Evolutionary conservation across 2,329 filamentous ascomycete species (phyloP), one percentile per base, ranked within the genome.

Genomic region (Elsinoe arachidis): DNA sequence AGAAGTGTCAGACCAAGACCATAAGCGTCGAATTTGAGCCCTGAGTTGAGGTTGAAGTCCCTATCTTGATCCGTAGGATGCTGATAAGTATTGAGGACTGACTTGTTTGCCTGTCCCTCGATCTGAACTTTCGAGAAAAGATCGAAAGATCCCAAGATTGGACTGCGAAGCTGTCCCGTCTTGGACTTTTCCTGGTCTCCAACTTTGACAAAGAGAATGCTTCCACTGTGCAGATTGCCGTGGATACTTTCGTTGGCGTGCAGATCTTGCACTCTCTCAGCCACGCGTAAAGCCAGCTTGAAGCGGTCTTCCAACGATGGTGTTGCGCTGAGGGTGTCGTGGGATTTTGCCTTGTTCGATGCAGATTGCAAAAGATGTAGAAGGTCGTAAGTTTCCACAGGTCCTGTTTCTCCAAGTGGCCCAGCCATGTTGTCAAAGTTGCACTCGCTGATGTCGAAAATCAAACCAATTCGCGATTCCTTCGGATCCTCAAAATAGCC

Each of bases 251-350:
- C 81, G 39, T 85, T 78, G 2, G 80, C 78, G 66, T 91, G 87
- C 68, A 91, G 76, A 62, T 87, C 84, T 65, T 87, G 88, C 34
- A 91, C 78, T 2, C 86, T 87, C 61, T 84, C 85, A 33, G 82
- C 81, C 2, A 91, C 75, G 62, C 88, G 88, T 55, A 86, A 79
- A 2, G 87, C 87, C 53, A 92, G 76, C 12, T 84, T 80, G 65
- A 90, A 91, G 64, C 88, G 88, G 58, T 85, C 84, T 70, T 92
- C 88, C 0, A 91, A 74, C 35, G 81, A 80, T 0, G 86, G 86
- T 64, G 86, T 66, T 9, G 72, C 61, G 10, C 63, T 61, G 17
- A 74, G 74, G 3, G 68, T 67, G 44, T 71, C 73, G 54, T 70
- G 69, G n/a, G 63, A 57, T 51, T 71, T 70, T 61, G 74, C 71